These are phyloP conservation scores for Echites panduratus DNA, from an alignment of 257 asterid species.

Conservation along the genomic window DNA sequence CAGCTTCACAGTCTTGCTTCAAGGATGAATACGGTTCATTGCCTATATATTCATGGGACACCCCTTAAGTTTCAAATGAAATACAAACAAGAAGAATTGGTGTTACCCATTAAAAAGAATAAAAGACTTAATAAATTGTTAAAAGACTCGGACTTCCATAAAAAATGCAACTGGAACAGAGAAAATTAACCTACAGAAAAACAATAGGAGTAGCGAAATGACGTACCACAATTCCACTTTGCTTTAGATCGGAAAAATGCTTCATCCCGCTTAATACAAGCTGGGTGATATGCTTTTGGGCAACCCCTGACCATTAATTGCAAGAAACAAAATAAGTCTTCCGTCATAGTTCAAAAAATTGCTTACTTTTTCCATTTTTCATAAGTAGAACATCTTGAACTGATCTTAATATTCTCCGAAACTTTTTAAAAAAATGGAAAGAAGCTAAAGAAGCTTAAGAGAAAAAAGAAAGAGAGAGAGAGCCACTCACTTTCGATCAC, in stretches of 20 bases:
- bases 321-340: background rate
- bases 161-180: conserved; percentile 4
- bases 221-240: conserved; percentile 76
- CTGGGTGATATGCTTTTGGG: conserved; percentile 94
- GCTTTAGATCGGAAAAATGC: conserved; percentile 72
- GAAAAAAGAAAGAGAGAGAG: background rate
- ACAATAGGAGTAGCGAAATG: background rate
- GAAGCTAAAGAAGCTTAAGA: background rate
- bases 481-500: conserved; percentile 50
- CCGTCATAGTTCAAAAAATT: background rate
- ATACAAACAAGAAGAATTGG: background rate
- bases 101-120: background rate
- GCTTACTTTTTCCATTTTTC: background rate
- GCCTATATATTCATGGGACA: background rate
- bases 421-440: background rate
- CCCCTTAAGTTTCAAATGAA: background rate
- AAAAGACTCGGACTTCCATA: background rate
- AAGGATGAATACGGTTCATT: background rate
- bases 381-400: background rate
- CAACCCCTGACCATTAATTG: conserved; percentile 67
- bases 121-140: background rate
- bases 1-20: background rate
- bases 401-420: background rate
- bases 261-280: conserved; percentile 90
- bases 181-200: background rate